These are phyloP conservation scores for Niebla homalea DNA, from an alignment of 495 filamentous ascomycete species.

Conservation along the genomic window DNA sequence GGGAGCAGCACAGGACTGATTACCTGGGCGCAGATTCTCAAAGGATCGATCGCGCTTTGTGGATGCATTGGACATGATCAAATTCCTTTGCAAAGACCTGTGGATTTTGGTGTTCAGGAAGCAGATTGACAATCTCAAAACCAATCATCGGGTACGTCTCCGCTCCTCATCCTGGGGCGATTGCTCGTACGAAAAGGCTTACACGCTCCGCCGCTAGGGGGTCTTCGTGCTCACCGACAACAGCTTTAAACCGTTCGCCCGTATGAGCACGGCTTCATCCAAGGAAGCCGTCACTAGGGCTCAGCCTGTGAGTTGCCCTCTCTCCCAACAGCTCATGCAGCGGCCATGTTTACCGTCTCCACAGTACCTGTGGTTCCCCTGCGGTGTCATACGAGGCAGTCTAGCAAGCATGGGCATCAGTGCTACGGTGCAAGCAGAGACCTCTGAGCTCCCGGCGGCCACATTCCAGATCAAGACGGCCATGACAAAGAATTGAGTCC, in stretches of 20 bases:
- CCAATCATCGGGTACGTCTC: constrained; percentile 69
- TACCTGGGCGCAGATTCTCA: constrained; percentile 52
- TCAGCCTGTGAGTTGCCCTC: constrained; percentile 53
- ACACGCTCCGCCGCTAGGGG: constrained; percentile 40
- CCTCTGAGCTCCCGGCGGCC: constrained; percentile 68
- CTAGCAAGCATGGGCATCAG: constrained; percentile 81
- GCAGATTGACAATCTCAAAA: constrained; percentile 96
- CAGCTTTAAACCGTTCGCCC: constrained; percentile 71
- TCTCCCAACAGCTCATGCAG: neutral
- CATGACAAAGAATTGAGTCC: constrained; percentile 31
- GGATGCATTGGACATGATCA: constrained; percentile 83
- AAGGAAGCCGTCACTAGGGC: constrained; percentile 58
- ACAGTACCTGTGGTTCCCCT: constrained; percentile 73
- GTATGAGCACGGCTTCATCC: constrained; percentile 70
- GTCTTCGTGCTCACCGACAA: constrained; percentile 96
- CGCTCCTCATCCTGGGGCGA: neutral
- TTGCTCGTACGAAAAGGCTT: neutral
- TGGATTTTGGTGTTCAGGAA: constrained; percentile 92
- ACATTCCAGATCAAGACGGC: constrained; percentile 94
- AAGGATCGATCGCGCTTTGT: constrained; percentile 74
- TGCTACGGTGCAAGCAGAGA: constrained; percentile 82
- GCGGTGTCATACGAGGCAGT: constrained; percentile 78
- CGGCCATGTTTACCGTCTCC: neutral
- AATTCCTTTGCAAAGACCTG: constrained; percentile 95
- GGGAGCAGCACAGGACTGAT: neutral